phyloP scores from a whole-genome alignment of 1,139 yeast genomes.

The Spathaspora sp. region DNA sequence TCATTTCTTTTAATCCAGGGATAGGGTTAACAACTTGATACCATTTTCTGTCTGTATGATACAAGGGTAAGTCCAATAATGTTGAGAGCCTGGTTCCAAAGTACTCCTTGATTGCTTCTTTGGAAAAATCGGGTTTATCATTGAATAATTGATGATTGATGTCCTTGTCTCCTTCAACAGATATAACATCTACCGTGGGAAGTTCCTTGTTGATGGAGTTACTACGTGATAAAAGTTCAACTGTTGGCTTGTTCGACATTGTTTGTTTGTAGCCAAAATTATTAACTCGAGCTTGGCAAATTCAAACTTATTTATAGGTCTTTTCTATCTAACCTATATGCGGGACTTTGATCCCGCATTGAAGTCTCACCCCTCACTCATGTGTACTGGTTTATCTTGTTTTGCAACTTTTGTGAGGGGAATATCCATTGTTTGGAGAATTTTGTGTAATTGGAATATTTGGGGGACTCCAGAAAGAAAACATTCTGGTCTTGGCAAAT shows the following conservation, averaged over 20 bases:
- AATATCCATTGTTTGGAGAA: no score
- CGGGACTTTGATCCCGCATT: neutral
- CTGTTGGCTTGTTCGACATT: constrained; percentile 9
- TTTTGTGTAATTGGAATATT: no score
- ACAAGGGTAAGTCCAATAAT: constrained; percentile 11
- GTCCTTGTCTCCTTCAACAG: neutral
- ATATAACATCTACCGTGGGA: neutral
- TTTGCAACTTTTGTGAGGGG: no score
- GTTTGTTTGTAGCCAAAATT: neutral
- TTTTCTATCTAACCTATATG: neutral
- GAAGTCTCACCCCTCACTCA: neutral
- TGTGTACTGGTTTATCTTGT: no score
- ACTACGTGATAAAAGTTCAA: constrained; percentile 8
- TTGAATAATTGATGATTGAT: constrained; percentile 13
- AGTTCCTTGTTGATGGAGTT: constrained; percentile 1
- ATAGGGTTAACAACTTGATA: constrained; percentile 31
- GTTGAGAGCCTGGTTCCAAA: constrained; percentile 27
- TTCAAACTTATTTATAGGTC: neutral
- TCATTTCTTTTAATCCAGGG: constrained; percentile 29
- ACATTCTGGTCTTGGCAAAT: no score
- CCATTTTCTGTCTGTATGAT: constrained; percentile 11
- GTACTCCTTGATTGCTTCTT: constrained; percentile 23
- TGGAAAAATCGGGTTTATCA: constrained; percentile 28
- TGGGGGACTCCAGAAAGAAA: no score
- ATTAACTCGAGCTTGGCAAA: neutral